These are phyloP conservation scores for Petunia secreta DNA, from an alignment of 257 asterid genomes.

Conservation along the genomic window DNA sequence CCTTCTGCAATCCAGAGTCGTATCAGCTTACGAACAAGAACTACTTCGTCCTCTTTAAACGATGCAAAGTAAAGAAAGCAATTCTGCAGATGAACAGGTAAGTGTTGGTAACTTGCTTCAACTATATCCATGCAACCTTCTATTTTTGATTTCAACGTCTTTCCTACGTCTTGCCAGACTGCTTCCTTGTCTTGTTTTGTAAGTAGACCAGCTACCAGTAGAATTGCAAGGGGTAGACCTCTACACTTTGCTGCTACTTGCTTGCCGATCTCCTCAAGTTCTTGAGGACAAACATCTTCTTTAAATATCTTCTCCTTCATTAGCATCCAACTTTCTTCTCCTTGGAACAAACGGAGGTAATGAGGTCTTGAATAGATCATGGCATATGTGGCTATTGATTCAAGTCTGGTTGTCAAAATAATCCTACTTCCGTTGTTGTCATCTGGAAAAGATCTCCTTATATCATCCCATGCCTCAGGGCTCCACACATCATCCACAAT, in stretches of 20 bases:
- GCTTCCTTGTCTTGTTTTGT: not conserved
- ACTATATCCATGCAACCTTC: not conserved
- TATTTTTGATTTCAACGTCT: not conserved
- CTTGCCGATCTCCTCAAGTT: not conserved
- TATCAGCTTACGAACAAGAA: constrained; percentile 8
- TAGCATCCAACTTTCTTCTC: not conserved
- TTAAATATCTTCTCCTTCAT: not conserved
- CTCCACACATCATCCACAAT: constrained; percentile 13
- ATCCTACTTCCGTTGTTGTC: no score
- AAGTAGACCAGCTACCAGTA: not conserved
- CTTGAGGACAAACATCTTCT: not conserved
- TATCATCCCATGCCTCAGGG: not conserved
- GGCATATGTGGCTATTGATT: not conserved
- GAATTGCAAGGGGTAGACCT: not conserved
- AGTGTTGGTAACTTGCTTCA: not conserved
- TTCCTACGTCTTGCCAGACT: not conserved
- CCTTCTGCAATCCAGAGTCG: constrained; percentile 21
- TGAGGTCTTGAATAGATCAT: not conserved
- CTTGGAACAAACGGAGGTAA: not conserved
- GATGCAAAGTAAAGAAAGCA: constrained; percentile 23
- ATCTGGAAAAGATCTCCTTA: no score
- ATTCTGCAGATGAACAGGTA: not conserved
- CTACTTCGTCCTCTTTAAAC: not conserved
- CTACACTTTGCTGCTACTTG: not conserved
- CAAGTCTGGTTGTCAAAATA: no score